phyloP scores from a whole-genome alignment of 352 stramenopile species.

The Pythium sp. region DNA sequence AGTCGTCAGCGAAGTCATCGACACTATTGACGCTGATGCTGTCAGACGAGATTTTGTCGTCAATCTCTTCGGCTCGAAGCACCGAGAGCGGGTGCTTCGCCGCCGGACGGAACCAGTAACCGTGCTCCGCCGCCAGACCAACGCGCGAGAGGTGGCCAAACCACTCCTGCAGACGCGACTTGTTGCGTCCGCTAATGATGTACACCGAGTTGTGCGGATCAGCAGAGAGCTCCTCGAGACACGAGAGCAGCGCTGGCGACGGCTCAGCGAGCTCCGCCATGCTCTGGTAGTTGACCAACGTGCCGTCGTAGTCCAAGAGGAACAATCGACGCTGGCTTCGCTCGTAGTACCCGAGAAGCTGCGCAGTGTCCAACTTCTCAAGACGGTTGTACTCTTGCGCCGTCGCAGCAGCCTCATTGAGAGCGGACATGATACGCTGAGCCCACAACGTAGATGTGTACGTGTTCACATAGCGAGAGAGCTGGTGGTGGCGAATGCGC shows the following conservation, averaged over 20 bases:
- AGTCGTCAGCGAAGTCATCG: neutral
- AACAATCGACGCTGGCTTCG: constrained; percentile 79
- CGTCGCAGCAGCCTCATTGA: constrained; percentile 71
- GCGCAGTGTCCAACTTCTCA: constrained; percentile 82
- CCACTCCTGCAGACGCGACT: constrained; percentile 69
- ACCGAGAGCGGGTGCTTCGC: constrained; percentile 42
- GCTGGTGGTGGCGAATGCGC: constrained; percentile 81
- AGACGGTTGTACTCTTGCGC: constrained; percentile 84
- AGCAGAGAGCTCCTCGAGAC: constrained; percentile 60
- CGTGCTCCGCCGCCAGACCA: constrained; percentile 73
- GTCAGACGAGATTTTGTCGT: constrained; percentile 7
- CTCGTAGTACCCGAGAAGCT: constrained; percentile 83
- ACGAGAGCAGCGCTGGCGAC: constrained; percentile 51
- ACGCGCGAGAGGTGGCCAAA: constrained; percentile 77
- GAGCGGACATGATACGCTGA: constrained; percentile 78
- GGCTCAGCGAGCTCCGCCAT: constrained; percentile 71
- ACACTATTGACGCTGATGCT: constrained; percentile 13
- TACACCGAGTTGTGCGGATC: constrained; percentile 83
- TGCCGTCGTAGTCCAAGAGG: constrained; percentile 85
- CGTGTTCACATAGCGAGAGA: constrained; percentile 86
- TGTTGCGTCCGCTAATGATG: constrained; percentile 83
- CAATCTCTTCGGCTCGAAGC: constrained; percentile 12
- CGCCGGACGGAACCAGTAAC: constrained; percentile 77
- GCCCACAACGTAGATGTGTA: constrained; percentile 88
- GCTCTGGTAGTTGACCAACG: constrained; percentile 77